Conservation (phyloP, 176 grass and related monocot species). For the Oropetium thomaeum region DNA sequence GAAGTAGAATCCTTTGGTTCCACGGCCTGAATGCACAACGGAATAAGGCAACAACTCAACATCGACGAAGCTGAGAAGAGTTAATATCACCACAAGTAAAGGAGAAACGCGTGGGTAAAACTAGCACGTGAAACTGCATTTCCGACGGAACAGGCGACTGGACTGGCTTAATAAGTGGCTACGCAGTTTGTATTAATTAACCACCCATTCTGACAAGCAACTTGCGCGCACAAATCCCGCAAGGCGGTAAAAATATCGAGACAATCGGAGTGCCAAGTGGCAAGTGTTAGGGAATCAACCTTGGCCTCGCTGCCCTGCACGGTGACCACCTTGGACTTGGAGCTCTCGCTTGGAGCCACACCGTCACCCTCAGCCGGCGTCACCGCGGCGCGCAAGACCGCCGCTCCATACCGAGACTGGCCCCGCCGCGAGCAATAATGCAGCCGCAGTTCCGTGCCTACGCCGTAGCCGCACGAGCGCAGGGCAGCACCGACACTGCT, state of each 20-base stretch:
- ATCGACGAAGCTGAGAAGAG: not conserved
- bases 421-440: constrained; percentile 29
- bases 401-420: not conserved
- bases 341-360: not conserved
- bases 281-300: not conserved
- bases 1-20: constrained; percentile 10
- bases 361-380: not conserved
- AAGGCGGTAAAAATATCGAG: not conserved
- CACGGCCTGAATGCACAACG: not conserved
- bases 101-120: not conserved
- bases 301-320: constrained; percentile 27
- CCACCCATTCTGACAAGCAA: not conserved
- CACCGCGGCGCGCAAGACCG: constrained; percentile 8
- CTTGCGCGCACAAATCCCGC: not conserved
- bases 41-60: not conserved
- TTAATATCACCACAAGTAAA: not conserved
- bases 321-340: not conserved
- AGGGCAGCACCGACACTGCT: constrained; percentile 11
- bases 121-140: constrained; percentile 21
- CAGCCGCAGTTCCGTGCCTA: not conserved
- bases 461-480: constrained; percentile 10
- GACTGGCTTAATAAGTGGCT: too few species aligned
- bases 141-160: not conserved
- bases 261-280: not conserved
- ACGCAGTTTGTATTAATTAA: not conserved